Evolutionary conservation across 2,329 filamentous ascomycete species (phyloP), one percentile per base, ranked within the genome.

Genomic region (Aureobasidium sp.): DNA sequence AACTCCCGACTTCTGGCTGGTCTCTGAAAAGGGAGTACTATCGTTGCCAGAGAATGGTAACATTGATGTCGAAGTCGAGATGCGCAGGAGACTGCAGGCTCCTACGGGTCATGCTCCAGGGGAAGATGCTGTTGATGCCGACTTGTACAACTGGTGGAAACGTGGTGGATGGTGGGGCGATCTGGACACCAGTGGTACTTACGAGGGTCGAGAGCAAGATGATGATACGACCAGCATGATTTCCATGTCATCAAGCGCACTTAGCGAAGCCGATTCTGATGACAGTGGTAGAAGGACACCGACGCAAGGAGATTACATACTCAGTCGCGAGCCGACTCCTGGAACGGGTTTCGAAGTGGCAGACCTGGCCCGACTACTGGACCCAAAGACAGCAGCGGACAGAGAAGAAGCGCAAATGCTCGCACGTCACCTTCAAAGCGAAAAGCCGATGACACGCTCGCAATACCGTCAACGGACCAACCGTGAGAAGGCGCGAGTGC

Each of bases 111-210:
- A 37, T n/a, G 72, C 70, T 70, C 77, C 75, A 73, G 77, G 85
- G 44, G 89, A 94, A 67, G 82, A 83, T 32, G 83, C 84, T 42
- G 78, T 97, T 2, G 88, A 93, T 66, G 80, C 82, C 2, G 87
- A 85, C 63, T 77, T 97, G 1, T 97, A 97, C 72, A 79, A 80
- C 34, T 94, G 92, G 84, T 97, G 91, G 89, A 85, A 88, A 58
- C 79, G 81, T 60, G 91, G 90, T 23, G 91, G 90, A 8, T 89
- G 89, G 77, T 97, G 91, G 86, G 92, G 93, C 1, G 86, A 87
- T 17, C 80, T 87, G 36, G 93, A 97, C 71, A 80, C 81, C 5
- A 96, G 90, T 69, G 89, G 89, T 32, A 88, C 93, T 65, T 97
- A 92, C 72, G 73, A 79, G 36, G 87, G 87, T 0, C 69, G 73